Base-by-base conservation (phyloP, 2,329 filamentous ascomycete genomes). In the Thelonectria olida region DNA sequence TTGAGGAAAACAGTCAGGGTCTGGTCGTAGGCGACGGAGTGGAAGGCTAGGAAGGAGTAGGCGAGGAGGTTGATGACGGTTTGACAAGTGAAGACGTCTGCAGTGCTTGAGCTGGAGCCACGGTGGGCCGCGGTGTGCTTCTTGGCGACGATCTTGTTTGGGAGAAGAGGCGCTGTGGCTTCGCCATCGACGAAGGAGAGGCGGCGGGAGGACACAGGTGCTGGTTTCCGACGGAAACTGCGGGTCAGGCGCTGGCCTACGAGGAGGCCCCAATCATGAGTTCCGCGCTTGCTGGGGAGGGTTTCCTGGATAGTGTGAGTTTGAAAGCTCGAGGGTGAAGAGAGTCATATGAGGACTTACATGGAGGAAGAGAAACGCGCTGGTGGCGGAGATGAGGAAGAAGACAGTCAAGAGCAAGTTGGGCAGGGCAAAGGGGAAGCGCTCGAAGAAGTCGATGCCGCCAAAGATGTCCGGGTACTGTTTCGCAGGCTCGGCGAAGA, bases 1-100 rank as follows among this genome's bases (percentile, higher is more conserved):
- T 97, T 92, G 71, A 97, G 85, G 75, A 97, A 97, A 1, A 97
- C 92, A 3, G 93, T 92, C 2, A 98, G 85, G 2, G 95, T 83
- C 73, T 97, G 93, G 76, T 98, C 95, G 73, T 89, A 97, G 1
- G 92, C 89, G 38, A 96, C 88, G 0, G 88, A 89, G 76, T 97
- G 93, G 49, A 96, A 84, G 0, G 93, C 91, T 17, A 98, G 83
- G 50, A 96, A 82, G 2, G 90, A 90, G 76, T 98, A 97, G 0
- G 90, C 85, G 2, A 92, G 64, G 1, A 98, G 82, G 66, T 94
- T 92, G 56, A 96, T 82, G 28, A 85, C 83, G 1, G 92, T 92
- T 75, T 97, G 92, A 1, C 81, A 82, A 0, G 88, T 90, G 68
- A 97, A 89, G 7, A 96, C 89, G 62, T 93, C 87, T 10, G 74